Base-by-base conservation (phyloP, 2,329 filamentous ascomycete genomes). In the Didymella sp. region DNA sequence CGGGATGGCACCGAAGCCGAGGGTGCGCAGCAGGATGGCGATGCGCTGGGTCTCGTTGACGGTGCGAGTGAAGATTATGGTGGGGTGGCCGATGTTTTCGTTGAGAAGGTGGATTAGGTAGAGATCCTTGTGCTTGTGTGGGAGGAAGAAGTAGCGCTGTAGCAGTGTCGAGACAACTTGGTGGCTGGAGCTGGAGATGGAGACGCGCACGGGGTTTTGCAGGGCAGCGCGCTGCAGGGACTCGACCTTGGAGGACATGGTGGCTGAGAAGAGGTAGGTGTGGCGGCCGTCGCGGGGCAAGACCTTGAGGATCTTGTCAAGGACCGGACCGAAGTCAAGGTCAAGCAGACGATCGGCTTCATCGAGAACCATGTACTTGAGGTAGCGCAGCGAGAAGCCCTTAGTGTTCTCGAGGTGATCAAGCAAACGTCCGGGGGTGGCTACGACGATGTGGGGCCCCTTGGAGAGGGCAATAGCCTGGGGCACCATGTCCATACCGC, bases 361-460 rank as follows among this genome's bases (percentile, higher is more conserved):
- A 72, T 97, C 94, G 86, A 98, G 92, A 60, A 97, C 93, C 3
- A 98, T 81, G 72, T 94, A 96, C 71, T 93, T 93, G 33, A 97
- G 81, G 4, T 85, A 84, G 27, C 89, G 85, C 45, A 98, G 80
- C 1, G 89, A 93, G 78, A 99, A 98, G 11, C 95, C 94, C 76
- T 96, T 97, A 2, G 95, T 99, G 78, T 96, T 96, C 74, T 98
- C 92, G 8, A 98, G 80, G 68, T 99, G 95, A 70, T 98, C 95
- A 4, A 97, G 82, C 21, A 97, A 80, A 54, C 94, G 87, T 49
- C 93, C 94, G n/a, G 94, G 94, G 0, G 94, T 97, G 0, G 94
- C 94, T 35, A 98, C 93, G 21, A 98, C 82, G 22, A 99, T 88
- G 71, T 99, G 95, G 7, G 95, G 95, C 68, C 94, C 94, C 83